These are phyloP conservation scores for Starmerella ratchasimensis DNA, from an alignment of 805 yeast species.

Conservation along the genomic window DNA sequence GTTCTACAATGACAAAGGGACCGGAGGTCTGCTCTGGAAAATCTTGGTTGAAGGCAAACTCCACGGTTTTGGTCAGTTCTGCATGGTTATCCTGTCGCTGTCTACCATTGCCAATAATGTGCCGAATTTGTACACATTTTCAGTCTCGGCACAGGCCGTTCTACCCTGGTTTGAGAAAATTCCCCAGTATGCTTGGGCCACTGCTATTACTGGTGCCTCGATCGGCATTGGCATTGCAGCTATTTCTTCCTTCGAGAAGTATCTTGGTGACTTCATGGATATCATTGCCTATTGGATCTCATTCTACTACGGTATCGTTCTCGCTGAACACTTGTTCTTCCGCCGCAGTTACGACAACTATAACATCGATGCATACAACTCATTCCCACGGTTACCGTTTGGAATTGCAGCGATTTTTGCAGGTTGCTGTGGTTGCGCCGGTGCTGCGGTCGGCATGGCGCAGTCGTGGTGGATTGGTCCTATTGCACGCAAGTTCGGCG, in stretches of 20 bases:
- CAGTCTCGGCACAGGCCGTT: slow-evolving; percentile 71
- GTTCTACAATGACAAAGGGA: slow-evolving; percentile 36
- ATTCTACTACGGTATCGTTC: slow-evolving; percentile 58
- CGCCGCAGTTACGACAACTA: slow-evolving; percentile 49
- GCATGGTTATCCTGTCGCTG: slow-evolving; percentile 69
- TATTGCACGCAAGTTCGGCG: slow-evolving; percentile 47
- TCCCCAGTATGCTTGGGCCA: slow-evolving; percentile 77
- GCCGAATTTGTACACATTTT: slow-evolving; percentile 88
- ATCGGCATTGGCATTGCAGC: slow-evolving; percentile 85
- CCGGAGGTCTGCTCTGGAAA: slow-evolving; percentile 76
- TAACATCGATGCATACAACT: slow-evolving; percentile 48
- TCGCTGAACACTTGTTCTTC: slow-evolving; percentile 77
- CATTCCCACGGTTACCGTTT: slow-evolving; percentile 46
- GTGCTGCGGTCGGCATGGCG: slow-evolving; percentile 76
- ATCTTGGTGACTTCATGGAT: slow-evolving; percentile 80
- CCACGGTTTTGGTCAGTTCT: slow-evolving; percentile 81
- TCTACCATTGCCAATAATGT: slow-evolving; percentile 84
- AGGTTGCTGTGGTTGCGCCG: slow-evolving; percentile 71
- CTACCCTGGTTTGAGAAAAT: slow-evolving; percentile 61
- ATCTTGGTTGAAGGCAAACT: slow-evolving; percentile 66
- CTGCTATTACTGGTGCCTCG: slow-evolving; percentile 57
- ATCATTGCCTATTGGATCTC: slow-evolving; percentile 84
- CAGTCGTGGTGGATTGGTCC: slow-evolving; percentile 77
- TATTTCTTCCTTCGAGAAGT: slow-evolving; percentile 54
- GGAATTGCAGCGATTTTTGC: slow-evolving; percentile 71